These are phyloP conservation scores for Blastomyces emzantsi DNA, from an alignment of 2,329 filamentous ascomycete species.

Conservation along the genomic window DNA sequence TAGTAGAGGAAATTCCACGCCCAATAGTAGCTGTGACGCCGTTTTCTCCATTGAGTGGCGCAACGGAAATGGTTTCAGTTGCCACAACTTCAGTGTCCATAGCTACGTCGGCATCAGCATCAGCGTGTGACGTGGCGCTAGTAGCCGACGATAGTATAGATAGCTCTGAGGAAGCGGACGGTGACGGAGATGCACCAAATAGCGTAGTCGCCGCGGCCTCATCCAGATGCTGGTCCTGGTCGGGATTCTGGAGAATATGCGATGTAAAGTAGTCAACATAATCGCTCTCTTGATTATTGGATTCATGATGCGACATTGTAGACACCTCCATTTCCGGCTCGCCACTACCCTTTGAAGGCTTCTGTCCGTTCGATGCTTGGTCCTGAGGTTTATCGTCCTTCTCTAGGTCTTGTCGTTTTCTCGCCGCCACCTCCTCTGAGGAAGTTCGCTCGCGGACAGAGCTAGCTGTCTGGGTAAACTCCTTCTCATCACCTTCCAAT, in stretches of 20 bases:
- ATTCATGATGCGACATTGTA: slow-evolving; percentile 7
- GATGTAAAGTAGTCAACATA: slow-evolving; percentile 12
- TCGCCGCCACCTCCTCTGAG: slow-evolving; percentile 25
- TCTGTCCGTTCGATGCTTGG: neutral
- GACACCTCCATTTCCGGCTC: slow-evolving; percentile 22
- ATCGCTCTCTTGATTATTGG: slow-evolving; percentile 19
- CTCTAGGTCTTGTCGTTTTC: slow-evolving; percentile 13
- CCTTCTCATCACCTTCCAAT: slow-evolving; percentile 31
- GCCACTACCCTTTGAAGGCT: slow-evolving; percentile 13
- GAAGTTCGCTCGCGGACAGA: slow-evolving; percentile 57
- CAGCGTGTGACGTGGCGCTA: slow-evolving; percentile 29
- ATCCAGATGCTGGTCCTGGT: slow-evolving; percentile 26
- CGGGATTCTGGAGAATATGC: slow-evolving; percentile 14
- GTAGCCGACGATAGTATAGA: slow-evolving; percentile 36
- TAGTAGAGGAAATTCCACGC: slow-evolving; percentile 5
- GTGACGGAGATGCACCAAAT: slow-evolving; percentile 36
- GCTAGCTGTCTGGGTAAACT: slow-evolving; percentile 92
- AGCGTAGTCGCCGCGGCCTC: slow-evolving; percentile 29
- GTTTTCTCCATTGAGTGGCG: slow-evolving; percentile 10
- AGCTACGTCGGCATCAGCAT: slow-evolving; percentile 8
- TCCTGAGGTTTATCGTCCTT: slow-evolving; percentile 23
- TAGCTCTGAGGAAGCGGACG: slow-evolving; percentile 34
- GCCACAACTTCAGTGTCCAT: slow-evolving; percentile 21
- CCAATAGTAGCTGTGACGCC: slow-evolving; percentile 7
- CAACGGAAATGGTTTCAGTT: slow-evolving; percentile 27